Percentiles rank a stretch among this genome's conserved stretches.
Evolutionary conservation across 2,329 filamentous ascomycete species (phyloP).

Genomic region (Thelonectria discophora): DNA sequence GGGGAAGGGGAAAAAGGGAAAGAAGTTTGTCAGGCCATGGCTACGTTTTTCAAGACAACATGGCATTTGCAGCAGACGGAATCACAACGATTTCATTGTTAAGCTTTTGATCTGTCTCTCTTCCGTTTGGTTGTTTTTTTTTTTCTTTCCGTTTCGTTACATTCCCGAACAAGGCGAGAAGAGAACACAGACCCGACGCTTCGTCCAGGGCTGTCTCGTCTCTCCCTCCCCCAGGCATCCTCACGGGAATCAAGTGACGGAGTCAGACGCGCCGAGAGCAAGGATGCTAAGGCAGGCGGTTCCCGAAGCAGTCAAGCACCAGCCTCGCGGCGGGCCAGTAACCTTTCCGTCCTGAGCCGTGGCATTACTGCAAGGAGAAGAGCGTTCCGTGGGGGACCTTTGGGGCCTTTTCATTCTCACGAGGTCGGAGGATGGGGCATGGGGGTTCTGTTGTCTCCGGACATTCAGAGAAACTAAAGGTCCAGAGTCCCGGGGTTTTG

Average conservation of each 20-base stretch:
- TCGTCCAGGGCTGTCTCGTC: neutral
- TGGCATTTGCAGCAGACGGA: neutral
- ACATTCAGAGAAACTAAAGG: no score
- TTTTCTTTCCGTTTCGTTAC: neutral
- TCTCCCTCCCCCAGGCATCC: neutral
- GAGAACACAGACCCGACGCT: no score
- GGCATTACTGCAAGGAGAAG: constrained; percentile 15
- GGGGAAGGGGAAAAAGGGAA: neutral
- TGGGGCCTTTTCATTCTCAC: no score
- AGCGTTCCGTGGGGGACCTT: constrained; percentile 14
- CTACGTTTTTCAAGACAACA: constrained; percentile 17
- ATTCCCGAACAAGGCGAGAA: no score
- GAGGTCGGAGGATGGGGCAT: no score
- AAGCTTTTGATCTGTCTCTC: constrained; percentile 18
- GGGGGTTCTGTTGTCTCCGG: no score
- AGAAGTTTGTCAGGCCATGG: constrained; percentile 11
- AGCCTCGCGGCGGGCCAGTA: constrained; percentile 7
- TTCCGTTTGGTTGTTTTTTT: constrained; percentile 12
- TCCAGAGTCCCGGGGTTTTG: no score
- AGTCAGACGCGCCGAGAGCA: no score
- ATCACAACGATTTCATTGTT: constrained; percentile 18
- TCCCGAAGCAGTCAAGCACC: constrained; percentile 11
- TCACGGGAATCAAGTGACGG: neutral
- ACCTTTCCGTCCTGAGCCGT: constrained; percentile 11
- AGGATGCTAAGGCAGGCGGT: constrained; percentile 12